These are phyloP conservation scores for Clarireedia hainanense DNA, from an alignment of 2,329 filamentous ascomycete species.

Conservation along the genomic window DNA sequence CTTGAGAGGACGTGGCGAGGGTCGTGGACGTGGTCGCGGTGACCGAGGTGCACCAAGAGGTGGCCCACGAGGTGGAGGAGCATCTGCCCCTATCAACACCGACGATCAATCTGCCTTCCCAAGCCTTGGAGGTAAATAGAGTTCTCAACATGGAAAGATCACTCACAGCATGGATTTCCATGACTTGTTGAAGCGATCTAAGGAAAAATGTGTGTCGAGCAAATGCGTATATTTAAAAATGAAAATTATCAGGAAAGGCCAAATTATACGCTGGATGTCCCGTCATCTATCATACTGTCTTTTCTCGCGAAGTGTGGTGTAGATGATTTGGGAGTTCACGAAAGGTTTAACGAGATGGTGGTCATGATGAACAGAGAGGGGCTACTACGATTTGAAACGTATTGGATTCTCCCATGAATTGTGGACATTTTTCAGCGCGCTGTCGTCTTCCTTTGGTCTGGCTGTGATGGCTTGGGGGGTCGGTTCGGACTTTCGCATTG, in stretches of 20 bases:
- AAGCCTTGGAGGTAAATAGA: constrained; percentile 38
- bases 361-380: neutral
- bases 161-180: constrained; percentile 6
- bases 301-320: neutral
- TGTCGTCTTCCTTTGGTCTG: neutral
- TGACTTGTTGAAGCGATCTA: constrained; percentile 11
- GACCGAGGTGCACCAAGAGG: constrained; percentile 36
- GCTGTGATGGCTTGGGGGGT: neutral
- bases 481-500: constrained; percentile 11
- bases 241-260: neutral
- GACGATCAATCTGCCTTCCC: constrained; percentile 45
- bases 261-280: neutral
- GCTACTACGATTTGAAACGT: neutral
- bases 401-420: neutral
- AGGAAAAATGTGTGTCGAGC: constrained; percentile 11
- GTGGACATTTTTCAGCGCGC: neutral
- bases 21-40: constrained; percentile 39
- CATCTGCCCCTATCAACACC: constrained; percentile 37
- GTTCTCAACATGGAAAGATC: constrained; percentile 14
- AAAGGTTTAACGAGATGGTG: neutral
- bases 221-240: constrained; percentile 7
- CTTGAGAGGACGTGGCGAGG: constrained; percentile 42
- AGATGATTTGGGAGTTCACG: neutral
- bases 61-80: constrained; percentile 28
- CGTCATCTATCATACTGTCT: neutral